A percentile compares a stretch with the other conserved stretches of the same genome.
phyloP scores from a whole-genome alignment of 108 stramenopile genomes.

The Nitzschia palea region DNA sequence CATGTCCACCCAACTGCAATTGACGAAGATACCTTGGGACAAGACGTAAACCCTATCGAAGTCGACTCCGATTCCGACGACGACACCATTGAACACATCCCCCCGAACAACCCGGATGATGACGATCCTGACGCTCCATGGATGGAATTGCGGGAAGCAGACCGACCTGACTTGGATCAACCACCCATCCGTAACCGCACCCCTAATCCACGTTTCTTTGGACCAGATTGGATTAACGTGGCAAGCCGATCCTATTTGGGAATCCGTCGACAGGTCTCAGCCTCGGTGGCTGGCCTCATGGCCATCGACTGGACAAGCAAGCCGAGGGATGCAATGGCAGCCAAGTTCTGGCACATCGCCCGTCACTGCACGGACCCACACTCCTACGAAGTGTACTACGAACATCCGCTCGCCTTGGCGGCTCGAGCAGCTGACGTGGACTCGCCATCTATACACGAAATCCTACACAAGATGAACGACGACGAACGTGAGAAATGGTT shows the following conservation, averaged over 20 bases:
- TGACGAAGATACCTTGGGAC: too few species aligned
- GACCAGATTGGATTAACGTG: constrained; percentile 1
- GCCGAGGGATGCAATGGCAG: not conserved
- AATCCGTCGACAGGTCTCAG: not conserved
- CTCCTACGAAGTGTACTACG: not conserved
- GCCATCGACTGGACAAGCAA: not conserved
- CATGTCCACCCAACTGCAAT: too few species aligned
- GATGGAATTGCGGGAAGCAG: not conserved
- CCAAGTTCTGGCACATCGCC: not conserved
- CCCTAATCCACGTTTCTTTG: constrained; percentile 4
- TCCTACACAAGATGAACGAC: not conserved
- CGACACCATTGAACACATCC: not conserved
- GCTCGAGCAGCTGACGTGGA: not conserved
- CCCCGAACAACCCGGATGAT: not conserved
- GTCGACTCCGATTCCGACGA: not conserved
- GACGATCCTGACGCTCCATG: not conserved
- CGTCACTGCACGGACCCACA: not conserved
- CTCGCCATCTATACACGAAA: not conserved
- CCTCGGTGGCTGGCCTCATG: not conserved
- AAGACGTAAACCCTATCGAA: not conserved
- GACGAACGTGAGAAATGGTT: not conserved
- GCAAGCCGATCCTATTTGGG: not conserved
- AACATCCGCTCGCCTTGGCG: not conserved
- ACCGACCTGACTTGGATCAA: not conserved
- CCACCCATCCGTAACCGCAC: not conserved